Percentiles rank a stretch among this genome's conserved stretches.
These are phyloP conservation scores for Blastocystis sp. DNA, from an alignment of 352 stramenopile genomes.

Conservation along the genomic window DNA sequence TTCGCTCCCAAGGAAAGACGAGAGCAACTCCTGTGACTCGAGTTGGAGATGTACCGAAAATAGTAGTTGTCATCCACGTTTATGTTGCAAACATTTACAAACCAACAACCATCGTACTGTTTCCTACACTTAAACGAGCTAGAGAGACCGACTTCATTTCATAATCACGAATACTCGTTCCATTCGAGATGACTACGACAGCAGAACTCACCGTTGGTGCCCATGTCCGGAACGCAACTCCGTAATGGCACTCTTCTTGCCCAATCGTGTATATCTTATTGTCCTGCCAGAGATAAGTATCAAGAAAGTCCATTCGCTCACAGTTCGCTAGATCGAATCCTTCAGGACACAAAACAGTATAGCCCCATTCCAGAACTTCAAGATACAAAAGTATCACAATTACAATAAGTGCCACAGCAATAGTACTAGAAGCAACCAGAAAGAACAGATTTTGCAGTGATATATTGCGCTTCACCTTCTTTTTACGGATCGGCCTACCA, in stretches of 20 bases:
- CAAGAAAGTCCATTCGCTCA: constrained; percentile 41
- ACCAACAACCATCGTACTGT: constrained; percentile 44
- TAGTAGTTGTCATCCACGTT: background rate
- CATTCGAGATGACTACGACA: background rate
- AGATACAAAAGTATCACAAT: background rate
- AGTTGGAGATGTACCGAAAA: background rate
- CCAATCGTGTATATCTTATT: background rate
- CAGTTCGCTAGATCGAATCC: background rate
- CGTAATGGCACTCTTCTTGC: background rate
- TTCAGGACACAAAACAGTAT: background rate
- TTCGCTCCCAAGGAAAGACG: background rate
- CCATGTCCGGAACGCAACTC: constrained; percentile 34
- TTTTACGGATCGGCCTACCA: background rate
- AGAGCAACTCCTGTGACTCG: background rate
- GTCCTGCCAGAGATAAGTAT: constrained; percentile 26
- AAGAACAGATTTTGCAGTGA: background rate
- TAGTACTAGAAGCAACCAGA: background rate
- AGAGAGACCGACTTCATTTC: background rate
- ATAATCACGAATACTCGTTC: background rate
- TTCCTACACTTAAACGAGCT: background rate
- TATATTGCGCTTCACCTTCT: background rate
- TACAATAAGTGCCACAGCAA: background rate
- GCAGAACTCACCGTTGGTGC: background rate
- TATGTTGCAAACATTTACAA: constrained; percentile 35
- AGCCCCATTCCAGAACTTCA: background rate